Conservation (phyloP, 176 grass and related monocot species). For the Hordeum marinum region DNA sequence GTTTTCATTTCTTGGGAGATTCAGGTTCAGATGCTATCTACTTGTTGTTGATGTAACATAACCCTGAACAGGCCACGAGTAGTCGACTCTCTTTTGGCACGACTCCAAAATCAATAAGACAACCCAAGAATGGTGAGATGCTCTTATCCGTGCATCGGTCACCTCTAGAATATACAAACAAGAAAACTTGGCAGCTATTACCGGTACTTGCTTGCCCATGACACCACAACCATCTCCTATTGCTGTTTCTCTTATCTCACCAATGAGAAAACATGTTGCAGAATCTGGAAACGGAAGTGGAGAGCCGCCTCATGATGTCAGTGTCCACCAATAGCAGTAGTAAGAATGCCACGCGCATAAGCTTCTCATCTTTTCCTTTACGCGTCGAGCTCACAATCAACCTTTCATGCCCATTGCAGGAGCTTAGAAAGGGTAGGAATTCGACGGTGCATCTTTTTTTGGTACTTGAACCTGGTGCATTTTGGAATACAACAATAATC, state of each 20-base stretch:
- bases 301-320: slow-evolving; percentile 12
- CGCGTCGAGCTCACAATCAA: no score
- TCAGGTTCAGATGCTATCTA: slow-evolving; percentile 47
- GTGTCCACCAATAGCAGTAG: not conserved
- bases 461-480: no score
- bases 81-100: slow-evolving; percentile 64
- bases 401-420: no score
- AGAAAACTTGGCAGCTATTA: slow-evolving; percentile 66
- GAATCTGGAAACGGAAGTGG: slow-evolving; percentile 65
- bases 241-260: not conserved
- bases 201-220: slow-evolving; percentile 35
- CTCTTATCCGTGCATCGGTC: slow-evolving; percentile 80
- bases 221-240: not conserved
- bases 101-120: slow-evolving; percentile 74
- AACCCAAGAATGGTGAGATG: slow-evolving; percentile 86
- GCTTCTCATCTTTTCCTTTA: no score
- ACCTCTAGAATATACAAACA: slow-evolving; percentile 84
- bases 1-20: slow-evolving; percentile 54
- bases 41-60: not conserved
- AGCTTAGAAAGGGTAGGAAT: no score
- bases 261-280: slow-evolving; percentile 14
- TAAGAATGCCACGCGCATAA: not conserved
- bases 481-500: no score
- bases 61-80: slow-evolving; percentile 48
- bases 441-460: no score